These are phyloP conservation scores for Pichia phayaonensis DNA, from an alignment of 805 yeast species.

Conservation along the genomic window DNA sequence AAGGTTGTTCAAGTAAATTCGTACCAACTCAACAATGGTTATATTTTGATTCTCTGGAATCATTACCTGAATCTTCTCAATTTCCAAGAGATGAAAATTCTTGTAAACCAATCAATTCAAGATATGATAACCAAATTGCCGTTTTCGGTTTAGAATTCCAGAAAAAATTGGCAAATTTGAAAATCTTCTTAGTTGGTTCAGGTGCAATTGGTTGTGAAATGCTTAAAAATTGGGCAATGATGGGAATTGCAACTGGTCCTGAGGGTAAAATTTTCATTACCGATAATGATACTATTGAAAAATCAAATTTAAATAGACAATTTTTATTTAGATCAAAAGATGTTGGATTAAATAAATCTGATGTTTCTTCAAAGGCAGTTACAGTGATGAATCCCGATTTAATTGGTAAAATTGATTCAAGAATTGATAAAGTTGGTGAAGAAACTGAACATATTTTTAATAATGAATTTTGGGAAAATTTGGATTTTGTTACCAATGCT, in stretches of 20 bases:
- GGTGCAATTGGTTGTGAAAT: constrained; percentile 99
- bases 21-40: constrained; percentile 88
- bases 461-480: constrained; percentile 73
- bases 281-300: constrained; percentile 92
- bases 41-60: constrained; percentile 91
- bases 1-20: constrained; percentile 92
- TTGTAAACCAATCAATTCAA: constrained; percentile 66
- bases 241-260: constrained; percentile 92
- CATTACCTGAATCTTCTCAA: constrained; percentile 57
- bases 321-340: constrained; percentile 91
- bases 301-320: constrained; percentile 93
- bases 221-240: constrained; percentile 95
- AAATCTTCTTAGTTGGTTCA: constrained; percentile 87
- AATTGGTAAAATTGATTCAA: constrained; percentile 64
- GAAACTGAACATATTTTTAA: constrained; percentile 86
- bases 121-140: constrained; percentile 94
- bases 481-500: constrained; percentile 93
- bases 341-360: constrained; percentile 87
- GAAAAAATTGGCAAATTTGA: constrained; percentile 62
- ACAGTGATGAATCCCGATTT: constrained; percentile 79
- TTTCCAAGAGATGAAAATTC: constrained; percentile 62
- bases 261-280: constrained; percentile 79
- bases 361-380: constrained; percentile 83
- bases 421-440: constrained; percentile 82
- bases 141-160: constrained; percentile 82